Conservation (phyloP, 768 basidiomycete genomes). For the Mycena vitilis region DNA sequence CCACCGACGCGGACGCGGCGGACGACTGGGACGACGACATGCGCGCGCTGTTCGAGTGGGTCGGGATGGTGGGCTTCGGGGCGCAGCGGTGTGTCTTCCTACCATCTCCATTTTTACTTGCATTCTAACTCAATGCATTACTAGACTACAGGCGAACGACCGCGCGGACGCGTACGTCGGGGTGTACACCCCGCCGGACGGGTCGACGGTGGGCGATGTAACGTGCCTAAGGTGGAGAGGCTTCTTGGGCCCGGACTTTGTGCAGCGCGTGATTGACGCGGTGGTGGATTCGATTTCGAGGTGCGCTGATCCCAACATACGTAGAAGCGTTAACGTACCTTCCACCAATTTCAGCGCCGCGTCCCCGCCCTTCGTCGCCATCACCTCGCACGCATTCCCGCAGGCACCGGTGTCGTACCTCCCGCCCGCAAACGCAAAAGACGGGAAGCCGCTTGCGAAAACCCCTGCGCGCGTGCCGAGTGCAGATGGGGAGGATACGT, state of each 20-base stretch:
- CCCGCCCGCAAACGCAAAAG: slow-evolving; percentile 42
- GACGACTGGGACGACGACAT: slow-evolving; percentile 65
- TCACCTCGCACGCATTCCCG: slow-evolving; percentile 58
- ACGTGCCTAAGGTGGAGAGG: slow-evolving; percentile 73
- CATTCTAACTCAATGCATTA: background rate
- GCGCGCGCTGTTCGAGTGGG: slow-evolving; percentile 73
- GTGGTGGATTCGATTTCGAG: slow-evolving; percentile 46
- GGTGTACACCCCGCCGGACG: slow-evolving; percentile 67
- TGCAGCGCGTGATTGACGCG: slow-evolving; percentile 62
- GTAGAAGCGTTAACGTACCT: background rate
- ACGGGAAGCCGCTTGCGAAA: slow-evolving; percentile 37
- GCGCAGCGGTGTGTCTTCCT: slow-evolving; percentile 66
- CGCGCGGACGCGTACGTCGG: slow-evolving; percentile 77
- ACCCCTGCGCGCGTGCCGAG: slow-evolving; percentile 56
- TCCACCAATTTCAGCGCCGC: background rate
- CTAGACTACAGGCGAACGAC: slow-evolving; percentile 72
- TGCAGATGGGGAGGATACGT: slow-evolving; percentile 65
- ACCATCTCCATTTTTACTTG: slow-evolving; percentile 7
- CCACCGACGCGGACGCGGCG: slow-evolving; percentile 42
- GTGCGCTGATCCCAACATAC: background rate
- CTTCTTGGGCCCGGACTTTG: slow-evolving; percentile 62
- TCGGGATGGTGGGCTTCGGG: slow-evolving; percentile 75
- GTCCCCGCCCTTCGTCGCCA: slow-evolving; percentile 51
- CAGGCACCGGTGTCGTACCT: slow-evolving; percentile 65
- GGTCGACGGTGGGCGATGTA: slow-evolving; percentile 55